Evolutionary conservation across 2,329 filamentous ascomycete species (phyloP), one percentile per base, ranked within the genome.

Genomic region (Hypomyces rosellus): DNA sequence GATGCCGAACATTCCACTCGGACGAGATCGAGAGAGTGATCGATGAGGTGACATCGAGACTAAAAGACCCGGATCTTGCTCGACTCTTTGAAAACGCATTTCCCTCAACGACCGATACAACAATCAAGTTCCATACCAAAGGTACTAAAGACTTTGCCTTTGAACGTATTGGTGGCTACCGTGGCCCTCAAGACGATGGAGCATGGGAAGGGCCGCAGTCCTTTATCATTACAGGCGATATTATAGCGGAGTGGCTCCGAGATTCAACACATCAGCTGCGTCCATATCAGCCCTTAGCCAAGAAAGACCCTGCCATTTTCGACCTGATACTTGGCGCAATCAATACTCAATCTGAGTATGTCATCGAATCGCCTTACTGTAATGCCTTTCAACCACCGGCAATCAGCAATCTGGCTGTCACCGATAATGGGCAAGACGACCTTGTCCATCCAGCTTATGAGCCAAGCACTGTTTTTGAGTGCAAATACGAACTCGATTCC

Each of bases 401-500:
- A 2, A 88, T 90, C 6, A 91, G 89, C 56, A 81, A 85, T 14
- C 75, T 97, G 1, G 70, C 76, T 3, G 74, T 85, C 5, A 85
- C 84, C 14, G 78, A 80, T 59, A 96, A 92, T 61, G 88, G 88
- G 3, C 88, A 96, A 65, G 80, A 85, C 16, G 93, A 99, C 63
- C 69, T 65, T 8, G 93, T 99, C 0, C 89, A 96, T 60, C 93
- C 93, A 1, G 75, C 77, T 1, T 97, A 95, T 64, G 90, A 97
- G 62, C 86, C 86, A 0, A 81, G 77, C 0, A 80, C 84, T 45
- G 93, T 99, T 3, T 99, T 96, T 57, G 93, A 99, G 69, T 99
- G 93, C 80, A 99, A 99, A 70, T 99, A 97, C 69, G 93, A 99
- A 72, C 82, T 99, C 18, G 93, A 99, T 70, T 96, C 91, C 8